Evolutionary conservation across 108 stramenopile species (phyloP).

Genomic region (Cafeteria roenbergensis): DNA sequence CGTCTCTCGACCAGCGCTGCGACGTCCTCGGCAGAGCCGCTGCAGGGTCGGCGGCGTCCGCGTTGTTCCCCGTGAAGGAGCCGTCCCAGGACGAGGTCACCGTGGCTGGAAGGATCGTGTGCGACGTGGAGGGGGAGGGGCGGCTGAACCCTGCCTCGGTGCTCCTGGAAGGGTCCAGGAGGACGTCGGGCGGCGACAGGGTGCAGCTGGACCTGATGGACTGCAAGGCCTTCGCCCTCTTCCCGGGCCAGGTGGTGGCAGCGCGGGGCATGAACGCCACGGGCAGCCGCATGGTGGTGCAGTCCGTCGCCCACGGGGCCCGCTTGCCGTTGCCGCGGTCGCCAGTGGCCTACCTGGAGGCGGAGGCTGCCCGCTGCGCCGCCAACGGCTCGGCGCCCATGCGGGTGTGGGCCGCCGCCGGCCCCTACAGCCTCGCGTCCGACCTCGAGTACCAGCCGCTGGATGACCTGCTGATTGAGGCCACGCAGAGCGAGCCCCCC

Average conservation of each 20-base stretch:
- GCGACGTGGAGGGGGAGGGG: neutral
- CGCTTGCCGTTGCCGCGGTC: conserved; percentile 30
- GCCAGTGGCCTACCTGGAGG: conserved; percentile 31
- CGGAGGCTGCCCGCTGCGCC: neutral
- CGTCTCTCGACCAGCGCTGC: too few species aligned
- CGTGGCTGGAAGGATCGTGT: neutral
- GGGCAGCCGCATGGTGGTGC: conserved; percentile 60
- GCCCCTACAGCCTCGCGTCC: conserved; percentile 75
- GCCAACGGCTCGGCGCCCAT: neutral
- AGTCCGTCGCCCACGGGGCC: conserved; percentile 57
- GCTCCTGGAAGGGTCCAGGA: neutral
- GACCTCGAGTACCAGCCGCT: conserved; percentile 74
- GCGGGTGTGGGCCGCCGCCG: conserved; percentile 21
- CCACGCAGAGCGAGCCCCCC: conserved; percentile 32
- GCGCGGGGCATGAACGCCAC: conserved; percentile 71
- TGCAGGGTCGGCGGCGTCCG: too few species aligned
- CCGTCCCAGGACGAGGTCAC: neutral
- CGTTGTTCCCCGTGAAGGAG: neutral
- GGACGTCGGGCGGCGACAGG: neutral
- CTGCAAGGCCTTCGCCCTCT: conserved; percentile 59
- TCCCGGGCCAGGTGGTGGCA: conserved; percentile 90
- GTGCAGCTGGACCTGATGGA: neutral
- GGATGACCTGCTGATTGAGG: conserved; percentile 53
- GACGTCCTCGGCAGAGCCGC: too few species aligned
- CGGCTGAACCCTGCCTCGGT: neutral